Evolutionary conservation across 2,329 filamentous ascomycete genomes (phyloP).

Genomic region (Neopestalotiopsis rosae): DNA sequence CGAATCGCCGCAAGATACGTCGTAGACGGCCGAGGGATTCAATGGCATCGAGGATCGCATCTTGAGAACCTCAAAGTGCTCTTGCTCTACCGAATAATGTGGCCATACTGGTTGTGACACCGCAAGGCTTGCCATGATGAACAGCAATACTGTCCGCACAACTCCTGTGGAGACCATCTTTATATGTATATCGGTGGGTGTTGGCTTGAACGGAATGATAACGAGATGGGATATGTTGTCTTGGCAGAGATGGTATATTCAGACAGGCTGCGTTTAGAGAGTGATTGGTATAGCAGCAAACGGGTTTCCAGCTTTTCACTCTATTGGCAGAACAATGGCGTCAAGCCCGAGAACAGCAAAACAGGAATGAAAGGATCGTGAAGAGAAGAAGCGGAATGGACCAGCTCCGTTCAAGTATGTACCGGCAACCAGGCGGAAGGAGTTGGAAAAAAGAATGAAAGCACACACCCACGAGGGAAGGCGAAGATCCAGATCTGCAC

Average conservation of each 20-base stretch:
- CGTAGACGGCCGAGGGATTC: constrained; percentile 45
- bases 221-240: neutral
- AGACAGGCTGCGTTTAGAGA: neutral
- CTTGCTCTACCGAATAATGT: constrained; percentile 44
- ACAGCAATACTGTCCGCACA: constrained; percentile 36
- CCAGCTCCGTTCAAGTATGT: neutral
- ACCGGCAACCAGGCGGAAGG: neutral
- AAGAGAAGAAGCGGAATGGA: neutral
- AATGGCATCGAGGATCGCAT: constrained; percentile 44
- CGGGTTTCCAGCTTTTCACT: too few relatives aligned
- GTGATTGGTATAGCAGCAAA: neutral
- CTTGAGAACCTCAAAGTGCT: constrained; percentile 51
- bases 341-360: neutral
- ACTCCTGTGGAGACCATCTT: constrained; percentile 40
- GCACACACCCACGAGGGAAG: neutral
- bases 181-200: constrained; percentile 28
- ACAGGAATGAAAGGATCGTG: neutral
- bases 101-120: constrained; percentile 40
- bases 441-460: neutral
- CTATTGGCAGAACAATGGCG: neutral
- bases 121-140: constrained; percentile 36
- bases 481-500: too few relatives aligned
- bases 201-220: neutral
- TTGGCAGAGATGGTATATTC: neutral
- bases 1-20: constrained; percentile 47